Evolutionary conservation across 345 rosid genomes (phyloP), one percentile per base, ranked within the genome.

Genomic region (Erodium maritimum): DNA sequence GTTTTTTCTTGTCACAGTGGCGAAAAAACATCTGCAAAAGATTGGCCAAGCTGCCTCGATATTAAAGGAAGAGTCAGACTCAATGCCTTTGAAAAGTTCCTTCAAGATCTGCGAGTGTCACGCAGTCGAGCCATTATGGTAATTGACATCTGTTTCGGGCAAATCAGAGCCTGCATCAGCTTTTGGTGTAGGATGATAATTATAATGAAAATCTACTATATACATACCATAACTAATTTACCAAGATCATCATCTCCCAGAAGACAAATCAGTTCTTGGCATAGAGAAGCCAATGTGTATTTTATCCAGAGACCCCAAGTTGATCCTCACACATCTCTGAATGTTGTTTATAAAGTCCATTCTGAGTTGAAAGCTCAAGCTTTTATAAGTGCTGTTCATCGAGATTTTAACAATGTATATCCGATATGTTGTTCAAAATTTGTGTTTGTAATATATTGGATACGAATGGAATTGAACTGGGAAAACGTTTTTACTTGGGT

Each of bases 61-160:
- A 81, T 93, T 37, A 94, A 90, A 71, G 99, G 99, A 60, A 83
- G 97, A 73, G 99, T 90, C 22, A 77, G 84, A 72, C 84, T 87
- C 24, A 85, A 89, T 65, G 97, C 97, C 48, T 94, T 94, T 67
- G 88, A 82, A 75, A 94, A 84, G 81, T 94, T 90, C 73, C 90
- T 94, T 42, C 90, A 87, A 66, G 87, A 80, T 78, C 99, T 94
- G 61, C 88, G 87, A 6, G 77, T 82, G 96, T 94, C 99, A 58
- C 76, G 95, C 69, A 82, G 78, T 71, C 96, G 99, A 65, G 83
- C 95, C 66, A 75, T 87, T 63, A 93, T 89, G 99, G 99, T 93
- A 93, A 79, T 52, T 60, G 73, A 67, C 73, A 75, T 71, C 67
- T 71, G 48, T 42, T 42, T 42, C 17, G 12, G 48, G 48, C 48